Base-by-base conservation (phyloP, 2,329 filamentous ascomycete genomes). In the Penicillium sp. region DNA sequence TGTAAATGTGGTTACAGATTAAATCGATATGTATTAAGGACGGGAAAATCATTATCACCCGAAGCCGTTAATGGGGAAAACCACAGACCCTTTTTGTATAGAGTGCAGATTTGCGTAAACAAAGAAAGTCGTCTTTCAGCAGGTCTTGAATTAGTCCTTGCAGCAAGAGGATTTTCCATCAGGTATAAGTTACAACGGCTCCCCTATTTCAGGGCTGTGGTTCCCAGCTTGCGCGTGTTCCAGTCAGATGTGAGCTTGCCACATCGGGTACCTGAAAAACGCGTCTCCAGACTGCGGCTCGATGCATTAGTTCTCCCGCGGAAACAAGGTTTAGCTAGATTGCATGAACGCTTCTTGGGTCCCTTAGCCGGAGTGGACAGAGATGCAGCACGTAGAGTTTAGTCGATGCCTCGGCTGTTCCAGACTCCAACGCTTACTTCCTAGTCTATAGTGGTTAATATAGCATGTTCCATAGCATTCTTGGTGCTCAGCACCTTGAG, bases 241-340 rank as follows among this genome's bases (percentile, higher is more conserved):
- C 59, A 58, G 46, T 60, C 58, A 47, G 46, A 62, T 55, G 11
- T 39, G 46, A 50, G 49, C 54, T 63, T 41, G 55, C 60, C 62
- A 61, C 60, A 63, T 53, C 60, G 60, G 58, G 62, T 60, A 61
- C 62, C 59, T 61, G 61, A 56, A 57, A 49, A 47, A 60, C 50
- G 54, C 47, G 59, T 63, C 62, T 63, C 66, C 63, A 63, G 64
- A 61, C 46, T 61, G 60, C 66, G 66, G 66, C 64, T 69, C 58
- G 63, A 64, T 68, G 67, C 67, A 69, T 69, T 69, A 69, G 67
- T 64, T 54, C 58, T 60, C 55, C 59, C 60, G 50, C 53, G 7
- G 55, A 67, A 37, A 67, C 65, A 65, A 65, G 62, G 64, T 65
- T 68, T 56, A 54, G 56, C 53, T 46, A 52, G 40, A 60, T 57